Evolutionary conservation across 2,329 filamentous ascomycete genomes (phyloP).

Genomic region (Coleophoma eucalyptorum): DNA sequence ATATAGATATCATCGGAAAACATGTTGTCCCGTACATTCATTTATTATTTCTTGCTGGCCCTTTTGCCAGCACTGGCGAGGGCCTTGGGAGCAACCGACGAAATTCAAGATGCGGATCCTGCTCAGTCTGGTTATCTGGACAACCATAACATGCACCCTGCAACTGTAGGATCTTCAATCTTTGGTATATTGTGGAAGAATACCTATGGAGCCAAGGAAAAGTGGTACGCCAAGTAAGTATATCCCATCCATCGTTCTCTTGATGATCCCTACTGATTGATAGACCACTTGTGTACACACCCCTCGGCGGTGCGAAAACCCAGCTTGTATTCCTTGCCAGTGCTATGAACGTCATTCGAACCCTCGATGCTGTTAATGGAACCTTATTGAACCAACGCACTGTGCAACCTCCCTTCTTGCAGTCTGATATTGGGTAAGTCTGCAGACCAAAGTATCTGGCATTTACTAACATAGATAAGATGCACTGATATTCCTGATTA

Average conservation of each 20-base stretch:
- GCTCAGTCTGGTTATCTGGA: constrained; percentile 33
- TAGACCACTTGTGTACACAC: constrained; percentile 37
- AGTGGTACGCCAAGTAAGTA: constrained; percentile 33
- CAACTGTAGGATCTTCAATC: constrained; percentile 26
- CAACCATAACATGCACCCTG: constrained; percentile 38
- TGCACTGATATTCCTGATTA: constrained; percentile 37
- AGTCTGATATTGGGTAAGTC: constrained; percentile 12
- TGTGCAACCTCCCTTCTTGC: constrained; percentile 34
- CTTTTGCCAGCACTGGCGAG: constrained; percentile 10
- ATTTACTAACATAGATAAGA: too few species aligned
- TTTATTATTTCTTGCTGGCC: constrained; percentile 8
- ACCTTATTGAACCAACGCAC: constrained; percentile 31
- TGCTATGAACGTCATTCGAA: constrained; percentile 34
- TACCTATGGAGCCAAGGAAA: constrained; percentile 24
- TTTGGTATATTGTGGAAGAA: constrained; percentile 33
- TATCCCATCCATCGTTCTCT: background rate
- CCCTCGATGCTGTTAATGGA: constrained; percentile 36
- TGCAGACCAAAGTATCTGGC: too few species aligned
- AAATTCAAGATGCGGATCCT: constrained; percentile 24
- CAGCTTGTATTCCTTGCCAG: constrained; percentile 36
- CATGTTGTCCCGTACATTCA: background rate
- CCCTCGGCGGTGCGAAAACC: constrained; percentile 21
- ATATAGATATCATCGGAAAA: background rate
- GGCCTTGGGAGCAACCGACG: constrained; percentile 12
- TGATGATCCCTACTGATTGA: background rate